Evolutionary conservation across 345 rosid species (phyloP).

Genomic region (Euphorbia pulcherrima): DNA sequence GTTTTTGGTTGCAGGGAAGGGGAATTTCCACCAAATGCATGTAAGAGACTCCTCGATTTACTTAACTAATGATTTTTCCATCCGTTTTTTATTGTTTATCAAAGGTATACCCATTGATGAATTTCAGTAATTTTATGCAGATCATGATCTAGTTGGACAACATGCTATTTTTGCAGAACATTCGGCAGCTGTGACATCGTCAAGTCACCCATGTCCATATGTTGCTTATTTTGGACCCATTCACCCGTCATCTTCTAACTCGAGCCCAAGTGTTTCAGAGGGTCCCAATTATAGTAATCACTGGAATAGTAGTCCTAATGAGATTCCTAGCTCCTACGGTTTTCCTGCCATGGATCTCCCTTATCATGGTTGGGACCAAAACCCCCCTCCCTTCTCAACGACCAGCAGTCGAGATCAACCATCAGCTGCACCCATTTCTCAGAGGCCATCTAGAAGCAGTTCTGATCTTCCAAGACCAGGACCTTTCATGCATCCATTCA

Average conservation of each 20-base stretch:
- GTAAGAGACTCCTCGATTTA: conserved; percentile 47
- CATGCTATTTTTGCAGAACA: conserved; percentile 69
- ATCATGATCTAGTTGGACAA: conserved; percentile 72
- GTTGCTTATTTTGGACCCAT: conserved; percentile 81
- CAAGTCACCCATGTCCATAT: conserved; percentile 85
- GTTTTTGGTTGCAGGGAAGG: conserved; percentile 59
- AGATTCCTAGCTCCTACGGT: conserved; percentile 63
- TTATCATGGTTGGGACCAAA: conserved; percentile 70
- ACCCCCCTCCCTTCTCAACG: conserved; percentile 60
- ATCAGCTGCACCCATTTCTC: conserved; percentile 47
- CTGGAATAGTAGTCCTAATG: conserved; percentile 71
- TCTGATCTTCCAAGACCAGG: conserved; percentile 69
- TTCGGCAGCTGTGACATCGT: conserved; percentile 59
- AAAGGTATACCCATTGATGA: conserved; percentile 19
- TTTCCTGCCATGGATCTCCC: conserved; percentile 74
- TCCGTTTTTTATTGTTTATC: neutral
- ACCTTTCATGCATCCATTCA: conserved; percentile 68
- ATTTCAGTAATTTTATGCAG: conserved; percentile 42
- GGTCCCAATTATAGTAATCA: conserved; percentile 59
- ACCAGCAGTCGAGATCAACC: conserved; percentile 64
- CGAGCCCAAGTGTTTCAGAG: conserved; percentile 62
- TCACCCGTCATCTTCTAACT: conserved; percentile 71
- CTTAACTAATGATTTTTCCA: conserved; percentile 14
- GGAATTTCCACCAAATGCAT: conserved; percentile 68
- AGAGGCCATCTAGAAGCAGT: conserved; percentile 55